phyloP scores from a whole-genome alignment of 2,329 filamentous ascomycete species.

The Stemphylium lycopersici region DNA sequence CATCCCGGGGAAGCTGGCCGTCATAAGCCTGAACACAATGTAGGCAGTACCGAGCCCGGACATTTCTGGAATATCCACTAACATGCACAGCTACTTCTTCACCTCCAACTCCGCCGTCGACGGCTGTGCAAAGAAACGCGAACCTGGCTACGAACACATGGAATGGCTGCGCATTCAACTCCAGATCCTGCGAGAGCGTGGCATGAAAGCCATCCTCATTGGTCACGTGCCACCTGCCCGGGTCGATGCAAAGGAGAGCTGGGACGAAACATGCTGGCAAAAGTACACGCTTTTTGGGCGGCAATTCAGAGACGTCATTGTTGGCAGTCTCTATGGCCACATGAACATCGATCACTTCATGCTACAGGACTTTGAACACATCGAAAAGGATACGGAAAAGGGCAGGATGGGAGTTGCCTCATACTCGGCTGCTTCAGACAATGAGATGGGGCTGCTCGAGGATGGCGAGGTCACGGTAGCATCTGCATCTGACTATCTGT shows the following conservation, averaged over 20 bases:
- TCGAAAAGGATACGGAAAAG: constrained; percentile 64
- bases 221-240: constrained; percentile 93
- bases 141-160: constrained; percentile 93
- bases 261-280: constrained; percentile 98
- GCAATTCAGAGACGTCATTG: constrained; percentile 89
- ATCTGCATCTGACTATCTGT: constrained; percentile 80
- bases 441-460: constrained; percentile 32
- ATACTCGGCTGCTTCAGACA: constrained; percentile 29
- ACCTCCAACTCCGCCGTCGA: constrained; percentile 92
- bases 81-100: constrained; percentile 74
- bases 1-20: constrained; percentile 80
- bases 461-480: constrained; percentile 64
- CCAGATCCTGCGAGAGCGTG: constrained; percentile 77
- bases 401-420: constrained; percentile 48
- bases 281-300: constrained; percentile 91
- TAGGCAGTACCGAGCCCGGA: constrained; percentile 29
- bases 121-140: constrained; percentile 76
- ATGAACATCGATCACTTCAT: constrained; percentile 99
- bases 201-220: constrained; percentile 93
- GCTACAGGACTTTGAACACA: constrained; percentile 80
- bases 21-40: constrained; percentile 94
- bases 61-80: background rate
- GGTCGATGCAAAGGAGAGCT: constrained; percentile 81
- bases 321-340: constrained; percentile 82
- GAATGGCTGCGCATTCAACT: constrained; percentile 95